Evolutionary conservation across 768 basidiomycete species (phyloP), one percentile per base, ranked within the genome.

Genomic region (Boletus rubescentipes): DNA sequence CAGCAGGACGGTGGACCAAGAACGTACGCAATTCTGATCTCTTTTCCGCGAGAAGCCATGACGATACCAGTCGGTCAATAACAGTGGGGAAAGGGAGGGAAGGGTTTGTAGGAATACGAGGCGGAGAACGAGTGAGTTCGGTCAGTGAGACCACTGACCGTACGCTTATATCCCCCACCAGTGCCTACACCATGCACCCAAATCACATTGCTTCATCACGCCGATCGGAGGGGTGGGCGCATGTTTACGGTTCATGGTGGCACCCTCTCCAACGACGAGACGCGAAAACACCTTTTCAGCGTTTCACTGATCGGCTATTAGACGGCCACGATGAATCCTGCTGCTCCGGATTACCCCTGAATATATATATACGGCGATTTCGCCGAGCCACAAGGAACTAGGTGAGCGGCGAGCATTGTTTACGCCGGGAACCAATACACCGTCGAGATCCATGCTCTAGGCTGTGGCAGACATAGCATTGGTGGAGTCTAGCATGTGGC

Each of bases 21-120:
- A 23, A 5, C 70, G 55, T 68, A 70, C 69, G 69, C 69, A 53
- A 72, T 70, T 54, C 65, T 61, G 45, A 72, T 62, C 21, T 72
- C 69, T 50, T 64, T 70, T 47, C 60, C 62, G 40, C 59, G 57
- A 32, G 34, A 9, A 35, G 70, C 59, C 68, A 72, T 72, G 49
- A 37, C 34, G 57, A 39, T 49, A 18, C n/a, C 9, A 7, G 23
- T 16, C 5, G 42, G 43, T 36, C 15, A 35, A 42, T 26, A 12
- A 15, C 3, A 36, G 26, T 30, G 11, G 23, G 47, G 20, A 42
- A 23, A 30, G 5, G 36, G 26, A 31, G 11, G 18, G 45, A 45
- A 38, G 15, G 31, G 39, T 15, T 21, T 41, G 32, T 32, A 34
- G 20, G 35, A 10, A 29, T 18, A 47, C 7, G 47, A 18, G 15